Percentiles rank a stretch among this genome's conserved stretches.
These are phyloP conservation scores for Gossypium gossypioides DNA, from an alignment of 441 rosid species.

Conservation along the genomic window DNA sequence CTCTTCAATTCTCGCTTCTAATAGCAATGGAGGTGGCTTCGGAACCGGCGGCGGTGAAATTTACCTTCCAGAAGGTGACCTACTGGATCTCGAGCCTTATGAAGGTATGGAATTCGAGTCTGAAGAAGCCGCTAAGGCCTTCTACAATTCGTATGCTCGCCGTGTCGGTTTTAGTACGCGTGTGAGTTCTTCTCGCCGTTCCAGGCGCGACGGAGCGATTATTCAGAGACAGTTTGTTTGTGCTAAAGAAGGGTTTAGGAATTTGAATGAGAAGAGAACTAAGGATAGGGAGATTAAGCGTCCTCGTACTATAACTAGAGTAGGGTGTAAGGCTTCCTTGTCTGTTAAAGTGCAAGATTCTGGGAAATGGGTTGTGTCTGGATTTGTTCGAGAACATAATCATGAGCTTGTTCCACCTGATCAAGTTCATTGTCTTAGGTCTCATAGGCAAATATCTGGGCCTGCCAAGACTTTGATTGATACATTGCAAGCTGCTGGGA, in stretches of 20 bases:
- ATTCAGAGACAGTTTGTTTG: conserved; percentile 86
- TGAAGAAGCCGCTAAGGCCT: conserved; percentile 85
- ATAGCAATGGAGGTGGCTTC: conserved; percentile 10
- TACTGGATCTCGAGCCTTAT: conserved; percentile 73
- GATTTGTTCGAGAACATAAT: conserved; percentile 67
- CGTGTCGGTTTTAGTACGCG: conserved; percentile 84
- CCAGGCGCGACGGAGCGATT: conserved; percentile 83
- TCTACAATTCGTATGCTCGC: conserved; percentile 81
- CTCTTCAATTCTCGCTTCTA: conserved; percentile 14
- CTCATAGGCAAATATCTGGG: conserved; percentile 82
- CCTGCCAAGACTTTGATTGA: conserved; percentile 75
- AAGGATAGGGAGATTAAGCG: conserved; percentile 95
- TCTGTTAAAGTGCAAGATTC: conserved; percentile 75
- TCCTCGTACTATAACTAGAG: conserved; percentile 70
- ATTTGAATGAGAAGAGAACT: conserved; percentile 77
- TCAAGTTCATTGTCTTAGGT: conserved; percentile 77
- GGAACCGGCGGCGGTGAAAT: conserved; percentile 30
- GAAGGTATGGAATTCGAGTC: conserved; percentile 93
- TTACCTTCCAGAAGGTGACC: conserved; percentile 60
- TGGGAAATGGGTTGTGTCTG: conserved; percentile 81
- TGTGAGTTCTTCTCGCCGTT: conserved; percentile 81
- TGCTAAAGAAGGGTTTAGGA: conserved; percentile 83
- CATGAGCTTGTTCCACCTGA: conserved; percentile 75
- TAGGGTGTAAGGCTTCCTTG: conserved; percentile 82
- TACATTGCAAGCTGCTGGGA: conserved; percentile 68